Conservation (phyloP, 768 basidiomycete species). For the Macrolepiota albuminosa region DNA sequence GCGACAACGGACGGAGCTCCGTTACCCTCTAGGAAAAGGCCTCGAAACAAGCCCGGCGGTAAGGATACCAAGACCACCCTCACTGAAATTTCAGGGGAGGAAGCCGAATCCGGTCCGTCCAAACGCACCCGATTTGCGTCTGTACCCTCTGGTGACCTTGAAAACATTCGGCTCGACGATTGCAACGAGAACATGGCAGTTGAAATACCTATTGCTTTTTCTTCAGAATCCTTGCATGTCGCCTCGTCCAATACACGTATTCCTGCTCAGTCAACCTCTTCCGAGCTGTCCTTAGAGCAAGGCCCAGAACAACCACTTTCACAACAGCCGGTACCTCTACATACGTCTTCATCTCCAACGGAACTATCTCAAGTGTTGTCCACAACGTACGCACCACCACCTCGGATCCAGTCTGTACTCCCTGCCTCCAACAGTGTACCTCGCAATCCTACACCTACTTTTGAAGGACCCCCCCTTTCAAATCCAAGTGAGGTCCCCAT, state of each 20-base stretch:
- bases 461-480: not conserved
- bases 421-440: not conserved
- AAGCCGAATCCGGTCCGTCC: not conserved
- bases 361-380: not conserved
- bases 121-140: constrained; percentile 6
- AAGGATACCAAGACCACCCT: not conserved
- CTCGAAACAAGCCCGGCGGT: not conserved
- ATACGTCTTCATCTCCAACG: not conserved
- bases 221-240: not conserved
- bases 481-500: constrained; percentile 8
- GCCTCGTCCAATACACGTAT: not conserved
- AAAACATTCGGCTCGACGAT: not conserved
- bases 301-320: not conserved
- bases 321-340: not conserved
- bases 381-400: not conserved
- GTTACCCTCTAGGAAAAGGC: constrained; percentile 1
- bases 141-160: not conserved
- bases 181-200: not conserved
- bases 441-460: not conserved
- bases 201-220: not conserved
- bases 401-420: not conserved
- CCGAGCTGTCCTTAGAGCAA: not conserved
- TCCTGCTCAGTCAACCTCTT: not conserved
- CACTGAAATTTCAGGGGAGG: not conserved
- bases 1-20: not conserved